Percentiles rank a stretch among this genome's conserved stretches.
Conservation (phyloP, 129 eudicot species). For the Lactuca sativa region DNA sequence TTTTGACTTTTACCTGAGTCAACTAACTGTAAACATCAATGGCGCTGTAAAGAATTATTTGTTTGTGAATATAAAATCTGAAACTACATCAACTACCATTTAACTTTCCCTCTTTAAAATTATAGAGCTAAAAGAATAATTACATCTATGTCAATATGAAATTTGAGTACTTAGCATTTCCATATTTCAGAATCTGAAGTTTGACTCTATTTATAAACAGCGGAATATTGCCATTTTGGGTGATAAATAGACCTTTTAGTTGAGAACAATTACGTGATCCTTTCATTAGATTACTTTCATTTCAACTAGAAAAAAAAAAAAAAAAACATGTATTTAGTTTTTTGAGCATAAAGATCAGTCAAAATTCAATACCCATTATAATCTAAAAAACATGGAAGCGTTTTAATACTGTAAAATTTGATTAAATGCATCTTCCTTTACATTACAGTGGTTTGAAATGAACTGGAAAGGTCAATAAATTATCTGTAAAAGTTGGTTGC, state of each 20-base stretch:
- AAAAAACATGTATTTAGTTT: too few relatives aligned
- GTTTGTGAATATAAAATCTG: slow-evolving; percentile 3
- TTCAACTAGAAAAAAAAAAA: too few relatives aligned
- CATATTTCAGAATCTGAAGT: not conserved
- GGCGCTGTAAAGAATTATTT: not conserved
- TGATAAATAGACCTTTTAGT: not conserved
- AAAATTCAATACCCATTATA: too few relatives aligned
- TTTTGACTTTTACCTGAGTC: slow-evolving; percentile 27
- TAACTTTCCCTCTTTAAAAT: too few relatives aligned
- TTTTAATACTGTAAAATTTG: not conserved
- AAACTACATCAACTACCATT: not conserved
- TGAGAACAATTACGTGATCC: too few relatives aligned
- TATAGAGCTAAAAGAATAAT: not conserved
- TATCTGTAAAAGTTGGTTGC: slow-evolving; percentile 92
- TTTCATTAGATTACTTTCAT: too few relatives aligned
- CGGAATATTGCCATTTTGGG: slow-evolving; percentile 2
- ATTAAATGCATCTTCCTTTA: slow-evolving; percentile 4
- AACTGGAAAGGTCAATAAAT: slow-evolving; percentile 80
- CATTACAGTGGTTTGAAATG: slow-evolving; percentile 73
- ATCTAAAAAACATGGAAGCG: too few relatives aligned
- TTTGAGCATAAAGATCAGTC: too few relatives aligned
- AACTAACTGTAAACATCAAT: not conserved
- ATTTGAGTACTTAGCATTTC: not conserved
- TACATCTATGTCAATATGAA: too few relatives aligned
- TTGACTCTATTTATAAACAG: not conserved